Evolutionary conservation across 129 eudicot genomes (phyloP), one percentile per base, ranked within the genome.

Genomic region (Centaurea solstitialis): DNA sequence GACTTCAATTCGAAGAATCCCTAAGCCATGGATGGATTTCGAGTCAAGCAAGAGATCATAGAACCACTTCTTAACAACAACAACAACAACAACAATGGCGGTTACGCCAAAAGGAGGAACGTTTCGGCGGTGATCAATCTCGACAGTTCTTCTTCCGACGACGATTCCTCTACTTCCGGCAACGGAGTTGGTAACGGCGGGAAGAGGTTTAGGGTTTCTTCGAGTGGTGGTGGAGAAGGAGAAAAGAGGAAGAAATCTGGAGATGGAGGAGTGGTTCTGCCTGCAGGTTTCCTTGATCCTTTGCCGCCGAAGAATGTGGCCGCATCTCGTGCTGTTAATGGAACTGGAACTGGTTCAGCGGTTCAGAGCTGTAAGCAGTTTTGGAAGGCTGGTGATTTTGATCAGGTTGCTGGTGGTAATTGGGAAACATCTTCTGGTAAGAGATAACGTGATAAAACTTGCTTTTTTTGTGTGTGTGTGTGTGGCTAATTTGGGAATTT

Each of bases 311-410:
- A 79, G 53, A 70, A 81, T n/a, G 40, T 70, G 22, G n/a, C n/a
- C n/a, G n/a, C 47, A 43, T 61, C 78, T 38, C 79, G 70, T 45
- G 59, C 9, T 73, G 73, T 80, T 17, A 6, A 65, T 67, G 79
- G 39, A 62, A 59, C 43, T 67, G 79, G 39, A 62, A 59, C 43
- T 68, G 70, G n/a, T 22, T 77, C 17, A 45, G 20, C 5, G 37
- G 66, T 39, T 43, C 79, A 37, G 72, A 59, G 66, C 53, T 68
- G 77, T 79, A 90, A 84, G 85, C 91, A 90, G 90, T 92, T 92
- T 76, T 92, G 97, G 97, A 92, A 92, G 66, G 97, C 97, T 15
- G 97, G 93, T 17, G 95, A 92, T 64, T 92, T 85, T 70, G 93
- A 88, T 9, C 91, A 75, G 9, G 86, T 79, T 68, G 76, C 79